Conservation (phyloP, 257 asterid species). For the Primulina tabacum region DNA sequence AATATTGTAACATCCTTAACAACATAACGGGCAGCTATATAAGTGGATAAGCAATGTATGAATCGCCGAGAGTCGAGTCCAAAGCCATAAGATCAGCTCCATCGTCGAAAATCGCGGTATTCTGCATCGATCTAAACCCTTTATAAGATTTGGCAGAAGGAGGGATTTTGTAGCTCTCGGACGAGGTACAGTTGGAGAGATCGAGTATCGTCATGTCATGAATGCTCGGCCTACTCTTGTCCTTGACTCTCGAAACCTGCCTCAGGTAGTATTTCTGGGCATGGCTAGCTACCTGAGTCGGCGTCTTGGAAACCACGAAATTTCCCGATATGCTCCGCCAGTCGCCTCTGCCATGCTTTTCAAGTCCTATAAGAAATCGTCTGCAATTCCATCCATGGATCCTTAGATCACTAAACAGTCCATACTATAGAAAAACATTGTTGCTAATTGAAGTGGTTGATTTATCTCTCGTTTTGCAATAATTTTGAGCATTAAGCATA, state of each 20-base stretch:
- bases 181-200: slow-evolving; percentile 21
- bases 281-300: slow-evolving; percentile 91
- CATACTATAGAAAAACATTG: neutral
- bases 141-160: slow-evolving; percentile 12
- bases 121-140: slow-evolving; percentile 23
- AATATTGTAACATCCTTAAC: slow-evolving; percentile 15
- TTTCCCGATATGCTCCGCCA: slow-evolving; percentile 80
- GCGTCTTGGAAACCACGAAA: slow-evolving; percentile 67
- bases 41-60: slow-evolving; percentile 23
- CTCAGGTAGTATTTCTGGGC: slow-evolving; percentile 81
- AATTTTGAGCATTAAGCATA: neutral
- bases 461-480: neutral
- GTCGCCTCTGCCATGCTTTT: slow-evolving; percentile 73
- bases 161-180: slow-evolving; percentile 25
- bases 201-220: slow-evolving; percentile 66
- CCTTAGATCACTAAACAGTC: neutral
- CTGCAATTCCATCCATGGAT: slow-evolving; percentile 27
- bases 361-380: slow-evolving; percentile 64
- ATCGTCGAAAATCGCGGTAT: slow-evolving; percentile 27
- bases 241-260: slow-evolving; percentile 62
- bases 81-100: slow-evolving; percentile 41
- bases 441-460: neutral
- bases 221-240: slow-evolving; percentile 76
- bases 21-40: slow-evolving; percentile 17
- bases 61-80: slow-evolving; percentile 25